These are phyloP conservation scores for Trichoderma afroharzianum DNA, from an alignment of 2,329 filamentous ascomycete species.

Conservation along the genomic window DNA sequence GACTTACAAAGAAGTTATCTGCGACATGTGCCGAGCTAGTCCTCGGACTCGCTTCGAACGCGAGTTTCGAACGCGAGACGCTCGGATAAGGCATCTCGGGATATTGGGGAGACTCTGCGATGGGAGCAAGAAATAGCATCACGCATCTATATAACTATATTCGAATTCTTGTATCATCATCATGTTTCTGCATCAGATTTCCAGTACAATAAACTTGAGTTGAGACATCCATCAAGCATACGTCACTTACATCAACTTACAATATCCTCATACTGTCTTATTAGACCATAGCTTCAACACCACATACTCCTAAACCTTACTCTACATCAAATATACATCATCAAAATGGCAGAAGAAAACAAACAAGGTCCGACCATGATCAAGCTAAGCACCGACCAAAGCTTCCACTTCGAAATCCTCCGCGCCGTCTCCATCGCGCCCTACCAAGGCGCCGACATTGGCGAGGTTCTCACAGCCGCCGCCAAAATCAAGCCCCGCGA, in stretches of 20 bases:
- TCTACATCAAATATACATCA: background rate
- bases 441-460: slow-evolving; percentile 28
- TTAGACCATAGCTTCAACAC: background rate
- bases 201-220: background rate
- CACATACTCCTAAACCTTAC: background rate
- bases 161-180: background rate
- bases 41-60: background rate
- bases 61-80: background rate
- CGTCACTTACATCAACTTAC: background rate
- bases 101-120: background rate
- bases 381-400: slow-evolving; percentile 22
- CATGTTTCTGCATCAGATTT: background rate
- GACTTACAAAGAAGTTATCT: background rate
- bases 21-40: background rate
- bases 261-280: background rate
- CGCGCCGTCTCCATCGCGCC: slow-evolving; percentile 22
- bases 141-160: background rate
- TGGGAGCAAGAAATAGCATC: background rate
- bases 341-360: background rate
- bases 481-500: slow-evolving; percentile 22
- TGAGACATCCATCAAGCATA: background rate
- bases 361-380: slow-evolving; percentile 14
- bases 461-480: slow-evolving; percentile 31
- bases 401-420: slow-evolving; percentile 28
- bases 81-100: background rate